These are phyloP conservation scores for Phoma sp. DNA, from an alignment of 2,329 filamentous ascomycete genomes.

Conservation along the genomic window DNA sequence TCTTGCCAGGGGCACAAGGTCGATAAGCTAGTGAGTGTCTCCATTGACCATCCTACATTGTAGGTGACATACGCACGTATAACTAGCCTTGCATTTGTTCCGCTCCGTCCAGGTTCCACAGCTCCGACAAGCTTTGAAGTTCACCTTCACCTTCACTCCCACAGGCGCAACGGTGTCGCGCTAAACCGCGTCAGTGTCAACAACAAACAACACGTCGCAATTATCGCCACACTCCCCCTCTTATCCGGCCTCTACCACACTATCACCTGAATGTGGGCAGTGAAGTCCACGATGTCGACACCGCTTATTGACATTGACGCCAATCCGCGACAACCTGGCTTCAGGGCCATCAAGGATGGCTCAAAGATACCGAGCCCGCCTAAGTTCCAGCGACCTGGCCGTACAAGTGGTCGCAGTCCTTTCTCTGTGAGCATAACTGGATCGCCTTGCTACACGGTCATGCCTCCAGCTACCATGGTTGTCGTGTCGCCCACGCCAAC, in stretches of 20 bases:
- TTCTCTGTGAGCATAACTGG: conserved; percentile 22
- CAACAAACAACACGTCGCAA: not conserved
- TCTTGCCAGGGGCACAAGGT: not conserved
- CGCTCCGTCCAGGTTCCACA: not conserved
- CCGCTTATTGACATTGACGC: conserved; percentile 19
- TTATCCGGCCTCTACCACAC: not conserved
- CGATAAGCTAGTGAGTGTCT: not conserved
- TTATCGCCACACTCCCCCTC: not conserved
- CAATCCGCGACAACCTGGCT: conserved; percentile 11
- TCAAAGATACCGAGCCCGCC: conserved; percentile 21
- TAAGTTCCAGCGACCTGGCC: not conserved
- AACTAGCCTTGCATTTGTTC: not conserved
- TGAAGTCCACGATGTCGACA: conserved; percentile 15
- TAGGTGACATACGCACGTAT: not conserved
- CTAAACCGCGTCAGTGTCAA: conserved; percentile 2
- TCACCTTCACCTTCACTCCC: conserved; percentile 20
- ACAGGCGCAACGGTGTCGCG: conserved; percentile 2
- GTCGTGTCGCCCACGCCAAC: conserved; percentile 11
- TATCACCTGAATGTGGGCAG: not conserved
- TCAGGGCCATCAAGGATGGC: conserved; percentile 4
- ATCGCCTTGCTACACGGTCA: conserved; percentile 13
- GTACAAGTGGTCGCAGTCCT: conserved; percentile 10
- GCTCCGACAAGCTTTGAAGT: not conserved
- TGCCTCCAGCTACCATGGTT: not conserved
- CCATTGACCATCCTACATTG: too few species aligned